Evolutionary conservation across 192 early-diverging fungal genomes (phyloP), one percentile per base, ranked within the genome.

Genomic region (Paraglomus brasilianum): DNA sequence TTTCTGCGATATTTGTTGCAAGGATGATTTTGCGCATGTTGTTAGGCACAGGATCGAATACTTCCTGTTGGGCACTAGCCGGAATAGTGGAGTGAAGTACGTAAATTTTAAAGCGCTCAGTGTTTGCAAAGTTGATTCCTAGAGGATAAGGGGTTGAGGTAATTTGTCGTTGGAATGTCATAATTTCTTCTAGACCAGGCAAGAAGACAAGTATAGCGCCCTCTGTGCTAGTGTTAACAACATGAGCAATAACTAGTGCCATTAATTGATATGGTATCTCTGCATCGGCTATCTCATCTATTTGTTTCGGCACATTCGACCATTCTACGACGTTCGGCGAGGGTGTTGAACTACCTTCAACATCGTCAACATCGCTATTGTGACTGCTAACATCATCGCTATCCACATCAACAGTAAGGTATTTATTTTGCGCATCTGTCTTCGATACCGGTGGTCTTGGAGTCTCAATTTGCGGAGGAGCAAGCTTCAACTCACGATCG

Each of bases 191-290:
- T 83, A 88, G 80, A 19, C 86, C 86, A 0, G 84, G 80, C 41
- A 93, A 55, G 74, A 95, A 93, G 38, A 93, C 79, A 8, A 95
- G 70, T 11, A 93, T 88, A 0, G 90, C 86, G 1, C 93, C 92
- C 8, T 68, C 62, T 1, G 52, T 39, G n/a, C 69, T 74, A 7
- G 78, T 74, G 53, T 72, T 69, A 50, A 77, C 64, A 62, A 81
- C 78, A 44, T 81, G 77, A 1, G 79, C 74, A 24, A 81, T 70
- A 0, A 74, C 70, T 56, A 81, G 72, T 17, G 77, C 69, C 36
- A 81, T 81, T 53, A 81, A 24, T 30, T 71, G 40, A 4, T 74
- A 71, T 7, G 79, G 79, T 22, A 81, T 74, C 49, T 78, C 74
- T 10, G 79, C 79, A 48, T 81, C 77, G 5, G 69, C 30, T n/a